Base-by-base conservation (phyloP, 768 basidiomycete genomes). In the Suillus plorans region DNA sequence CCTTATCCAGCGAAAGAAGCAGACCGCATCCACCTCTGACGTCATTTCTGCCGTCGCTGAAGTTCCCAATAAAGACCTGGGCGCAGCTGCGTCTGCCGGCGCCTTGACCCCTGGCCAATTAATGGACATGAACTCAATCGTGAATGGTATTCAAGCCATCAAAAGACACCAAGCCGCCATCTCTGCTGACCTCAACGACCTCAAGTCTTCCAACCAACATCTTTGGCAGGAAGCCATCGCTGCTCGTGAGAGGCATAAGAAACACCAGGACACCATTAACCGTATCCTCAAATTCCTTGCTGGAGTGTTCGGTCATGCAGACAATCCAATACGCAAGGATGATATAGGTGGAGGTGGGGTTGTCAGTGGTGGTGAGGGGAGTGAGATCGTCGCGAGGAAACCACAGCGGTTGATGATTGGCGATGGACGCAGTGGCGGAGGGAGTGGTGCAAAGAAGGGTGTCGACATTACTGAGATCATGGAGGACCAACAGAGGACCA, bases 251-350 rank as follows among this genome's bases (percentile, higher is more conserved):
- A 85, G 88, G 63, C 89, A 97, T 72, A 89, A 94, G 74, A 95
- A 93, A 72, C 95, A 98, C 68, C 91, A 97, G 72, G 95, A 99
- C 74, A 97, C 95, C 25, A 95, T 99, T 74, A 95, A 97, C 71
- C 82, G 93, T 63, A 99, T 99, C 66, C 85, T 99, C 67, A 91
- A 94, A 66, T 99, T 99, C 77, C 79, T 99, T 63, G 96, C 96
- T 12, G 89, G 94, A 14, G 90, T 98, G 3, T 99, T 99, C 78
- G 90, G 91, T 14, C 84, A 82, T 62, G 69, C 73, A 0, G 79
- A 80, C 1, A 80, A 77, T 55, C 75, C 80, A 64, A 81, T 75
- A 60, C 74, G 71, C 52, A 74, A 71, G 53, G 76, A 73, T 59
- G 75, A 76, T 50, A 76, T 71, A 47, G 68, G 69, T 37, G 72